Evolutionary conservation across 2,329 filamentous ascomycete genomes (phyloP).

Genomic region (Cucurbitaria berberidis): DNA sequence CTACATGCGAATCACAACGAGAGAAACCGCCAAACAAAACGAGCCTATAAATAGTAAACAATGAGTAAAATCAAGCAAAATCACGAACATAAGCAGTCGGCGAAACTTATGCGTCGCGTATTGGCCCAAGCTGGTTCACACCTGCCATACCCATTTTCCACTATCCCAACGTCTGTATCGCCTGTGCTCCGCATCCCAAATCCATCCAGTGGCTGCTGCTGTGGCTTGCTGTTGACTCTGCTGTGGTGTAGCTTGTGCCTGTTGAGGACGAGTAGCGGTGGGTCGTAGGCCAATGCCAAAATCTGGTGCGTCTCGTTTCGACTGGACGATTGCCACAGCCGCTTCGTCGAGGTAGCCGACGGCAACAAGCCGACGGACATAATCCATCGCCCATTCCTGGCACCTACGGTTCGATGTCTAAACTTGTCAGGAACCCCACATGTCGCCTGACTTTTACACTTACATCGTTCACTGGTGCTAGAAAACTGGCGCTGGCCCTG

Average conservation of each 20-base stretch:
- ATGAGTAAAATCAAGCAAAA: neutral
- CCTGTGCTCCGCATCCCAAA: neutral
- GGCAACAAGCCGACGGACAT: constrained; percentile 8
- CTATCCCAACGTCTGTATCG: constrained; percentile 7
- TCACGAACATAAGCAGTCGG: neutral
- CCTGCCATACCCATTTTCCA: neutral
- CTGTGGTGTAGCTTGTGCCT: neutral
- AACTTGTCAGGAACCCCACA: neutral
- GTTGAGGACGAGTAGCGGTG: constrained; percentile 2
- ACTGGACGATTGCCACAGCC: constrained; percentile 6
- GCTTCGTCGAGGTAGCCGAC: constrained; percentile 9
- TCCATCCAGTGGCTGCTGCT: neutral
- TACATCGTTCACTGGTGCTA: constrained; percentile 46
- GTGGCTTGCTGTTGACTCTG: neutral
- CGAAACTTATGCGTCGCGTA: neutral
- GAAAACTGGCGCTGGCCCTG: constrained; percentile 41
- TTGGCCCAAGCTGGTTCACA: neutral
- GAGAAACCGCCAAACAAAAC: neutral
- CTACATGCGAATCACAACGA: neutral
- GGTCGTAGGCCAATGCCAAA: constrained; percentile 6
- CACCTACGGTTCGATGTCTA: constrained; percentile 11
- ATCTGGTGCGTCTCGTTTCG: constrained; percentile 5
- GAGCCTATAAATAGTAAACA: neutral
- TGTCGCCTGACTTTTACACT: neutral
- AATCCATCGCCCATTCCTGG: constrained; percentile 11